Percentiles rank a stretch among this genome's conserved stretches.
These are phyloP conservation scores for Datura wrightii DNA, from an alignment of 257 asterid species.

Conservation along the genomic window DNA sequence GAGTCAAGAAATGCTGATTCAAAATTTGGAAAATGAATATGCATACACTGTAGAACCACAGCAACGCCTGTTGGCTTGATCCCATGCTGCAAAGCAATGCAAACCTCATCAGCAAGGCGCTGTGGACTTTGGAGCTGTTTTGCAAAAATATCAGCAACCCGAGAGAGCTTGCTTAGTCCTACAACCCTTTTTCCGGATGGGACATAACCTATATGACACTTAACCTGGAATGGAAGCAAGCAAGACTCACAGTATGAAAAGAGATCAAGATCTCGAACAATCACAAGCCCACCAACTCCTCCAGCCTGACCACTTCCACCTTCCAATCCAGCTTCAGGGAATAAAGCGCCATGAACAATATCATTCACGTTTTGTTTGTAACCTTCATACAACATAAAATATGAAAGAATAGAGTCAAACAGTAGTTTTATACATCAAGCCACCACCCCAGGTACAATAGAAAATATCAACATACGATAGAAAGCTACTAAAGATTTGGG, in stretches of 20 bases:
- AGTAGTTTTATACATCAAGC: background rate
- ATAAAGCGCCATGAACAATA: constrained; percentile 80
- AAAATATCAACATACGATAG: background rate
- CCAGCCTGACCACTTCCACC: constrained; percentile 80
- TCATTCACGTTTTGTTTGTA: constrained; percentile 78
- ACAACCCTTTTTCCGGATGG: constrained; percentile 83
- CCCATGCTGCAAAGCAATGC: constrained; percentile 69
- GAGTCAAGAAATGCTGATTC: constrained; percentile 55
- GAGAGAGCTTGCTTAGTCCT: constrained; percentile 92
- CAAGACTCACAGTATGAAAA: constrained; percentile 94
- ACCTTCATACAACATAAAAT: constrained; percentile 49
- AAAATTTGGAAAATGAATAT: constrained; percentile 67
- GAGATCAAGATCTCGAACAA: constrained; percentile 93
- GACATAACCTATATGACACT: constrained; percentile 88
- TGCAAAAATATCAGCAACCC: constrained; percentile 86
- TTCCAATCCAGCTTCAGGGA: constrained; percentile 88
- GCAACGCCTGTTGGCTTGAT: constrained; percentile 92
- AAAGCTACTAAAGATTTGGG: background rate
- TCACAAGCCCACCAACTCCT: constrained; percentile 91
- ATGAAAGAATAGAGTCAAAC: constrained; percentile 1
- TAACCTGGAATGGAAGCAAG: constrained; percentile 91
- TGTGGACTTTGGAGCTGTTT: constrained; percentile 95
- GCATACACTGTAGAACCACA: constrained; percentile 76
- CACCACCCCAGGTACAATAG: background rate
- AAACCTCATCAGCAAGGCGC: constrained; percentile 75